Base-by-base conservation (phyloP, 2,329 filamentous ascomycete species). In the Orbilia ellipsospora region DNA sequence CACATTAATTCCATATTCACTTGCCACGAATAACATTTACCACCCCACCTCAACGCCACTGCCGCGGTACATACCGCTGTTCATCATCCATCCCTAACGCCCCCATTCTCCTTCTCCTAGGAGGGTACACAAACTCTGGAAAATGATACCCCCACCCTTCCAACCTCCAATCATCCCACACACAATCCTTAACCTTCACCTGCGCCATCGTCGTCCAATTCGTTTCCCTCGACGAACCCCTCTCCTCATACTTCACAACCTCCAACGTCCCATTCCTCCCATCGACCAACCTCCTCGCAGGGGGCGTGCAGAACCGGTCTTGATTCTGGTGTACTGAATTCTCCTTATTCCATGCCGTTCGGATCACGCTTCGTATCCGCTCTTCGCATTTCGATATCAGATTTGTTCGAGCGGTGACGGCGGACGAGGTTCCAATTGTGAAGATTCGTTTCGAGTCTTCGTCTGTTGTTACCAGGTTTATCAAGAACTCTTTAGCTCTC, bases 101-200 rank as follows among this genome's bases (percentile, higher is more conserved):
- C 10, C 31, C 31, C 31, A 36, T 36, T 6, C 31, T 36, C 31
- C 31, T 36, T 6, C 31, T 2, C 31, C 31, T 36, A 36, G 31
- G 31, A 7, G 44, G 50, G 26, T 50, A 12, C 20, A 66, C 51
- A 40, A 66, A 59, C 13, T 31, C 36, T 18, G 59, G 59, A 26
- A 72, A 64, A 44, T 42, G 28, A 59, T 64, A 72, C n/a, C 67
- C 67, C 67, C 59, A 72, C 10, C 44, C 60, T 56, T 51, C 44
- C 59, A 72, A 42, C 44, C 67, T 45, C 67, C 44, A 57, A 31
- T 72, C 67, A 48, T 72, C 67, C 67, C 67, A 72, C 28, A 72
- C 5, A 23, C 67, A 72, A 59, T 72, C 67, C 8, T 31, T 45
- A 28, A 72, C 1, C 26, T 10, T n/a, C 16, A 72, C 67, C 23